Evolutionary conservation across 768 basidiomycete species (phyloP), one percentile per base, ranked within the genome.

Genomic region (Lyophyllum semitale): DNA sequence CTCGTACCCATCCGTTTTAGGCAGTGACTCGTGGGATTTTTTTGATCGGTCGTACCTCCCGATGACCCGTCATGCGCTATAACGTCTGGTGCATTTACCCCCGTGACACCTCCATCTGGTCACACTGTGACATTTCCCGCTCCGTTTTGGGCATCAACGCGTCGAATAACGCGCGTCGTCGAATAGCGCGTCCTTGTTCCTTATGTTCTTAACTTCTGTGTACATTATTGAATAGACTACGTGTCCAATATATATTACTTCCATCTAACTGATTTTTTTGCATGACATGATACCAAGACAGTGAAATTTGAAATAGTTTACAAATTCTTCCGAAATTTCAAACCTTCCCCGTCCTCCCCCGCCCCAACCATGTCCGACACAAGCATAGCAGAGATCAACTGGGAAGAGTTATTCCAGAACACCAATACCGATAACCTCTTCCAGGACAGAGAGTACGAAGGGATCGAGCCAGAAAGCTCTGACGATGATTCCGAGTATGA

Each of bases 61-160:
- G n/a, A n/a, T 46, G 41, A 23, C 41, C 4, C 15, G 22, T 20
- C 18, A 20, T 20, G 11, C 25, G 17, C 45, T n/a, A 30, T 27
- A 46, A 46, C 45, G 29, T 46, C 45, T 46, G 45, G 45, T 46
- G 45, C 45, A 46, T 22, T 46, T 27, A n/a, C 13, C n/a, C 11
- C 29, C 13, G 4, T 17, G 26, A 29, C 3, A 26, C 45, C 45
- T 20, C 26, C 45, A 29, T 46, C 45, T 46, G 45, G 45, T 46
- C 45, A 46, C 45, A 46, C 1, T 17, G 45, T 46, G 26, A 46
- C 45, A 46, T 42, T 8, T 44, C 22, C 9, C 26, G 22, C 43
- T 26, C 5, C 38, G 11, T 30, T 6, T 30, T 11, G 11, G 6
- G 29, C 29, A 5, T 30, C 5, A 5, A 6, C 29, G 29, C 29